Percentiles rank a stretch among this genome's conserved stretches.
Conservation (phyloP, 1,284 basidiomycete species). For the Apiotrichum laibachii region DNA sequence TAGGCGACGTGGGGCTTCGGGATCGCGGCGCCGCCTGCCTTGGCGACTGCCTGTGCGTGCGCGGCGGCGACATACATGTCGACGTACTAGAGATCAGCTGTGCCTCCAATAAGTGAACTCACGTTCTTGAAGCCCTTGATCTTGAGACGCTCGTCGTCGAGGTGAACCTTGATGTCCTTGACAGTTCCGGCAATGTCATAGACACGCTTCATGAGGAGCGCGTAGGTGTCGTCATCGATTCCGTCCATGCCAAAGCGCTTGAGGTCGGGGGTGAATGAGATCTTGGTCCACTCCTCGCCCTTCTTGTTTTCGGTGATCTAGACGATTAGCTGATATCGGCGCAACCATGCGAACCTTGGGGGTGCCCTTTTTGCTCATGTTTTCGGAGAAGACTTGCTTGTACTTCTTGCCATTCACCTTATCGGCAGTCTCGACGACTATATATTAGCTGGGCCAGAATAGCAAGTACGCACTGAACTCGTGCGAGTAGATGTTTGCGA, state of each 20-base stretch:
- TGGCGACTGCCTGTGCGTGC: conserved; percentile 60
- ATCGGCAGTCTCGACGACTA: conserved; percentile 90
- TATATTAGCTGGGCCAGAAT: conserved; percentile 7
- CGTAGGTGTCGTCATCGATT: conserved; percentile 89
- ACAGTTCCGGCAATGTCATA: conserved; percentile 97
- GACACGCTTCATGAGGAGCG: conserved; percentile 89
- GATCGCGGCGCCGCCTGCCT: conserved; percentile 69
- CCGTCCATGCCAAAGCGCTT: conserved; percentile 85
- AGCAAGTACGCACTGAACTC: conserved; percentile 64
- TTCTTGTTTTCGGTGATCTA: conserved; percentile 82
- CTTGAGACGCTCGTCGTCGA: conserved; percentile 90
- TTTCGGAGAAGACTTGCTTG: conserved; percentile 89
- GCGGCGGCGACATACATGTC: conserved; percentile 79
- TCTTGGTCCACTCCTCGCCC: conserved; percentile 88
- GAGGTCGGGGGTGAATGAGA: conserved; percentile 93
- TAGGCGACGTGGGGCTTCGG: conserved; percentile 77
- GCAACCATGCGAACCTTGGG: conserved; percentile 58
- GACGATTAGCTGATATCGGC: conserved; percentile 1
- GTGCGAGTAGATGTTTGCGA: conserved; percentile 97
- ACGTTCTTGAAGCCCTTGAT: conserved; percentile 91
- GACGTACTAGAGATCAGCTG: conserved; percentile 62
- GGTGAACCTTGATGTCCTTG: conserved; percentile 86
- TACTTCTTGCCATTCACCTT: conserved; percentile 85
- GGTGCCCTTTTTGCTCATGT: conserved; percentile 84
- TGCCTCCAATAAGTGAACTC: conserved; percentile 6